Percentiles rank a stretch among this genome's conserved stretches.
Conservation (phyloP, 495 filamentous ascomycete genomes). For the Aspergillus coremiiformis region DNA sequence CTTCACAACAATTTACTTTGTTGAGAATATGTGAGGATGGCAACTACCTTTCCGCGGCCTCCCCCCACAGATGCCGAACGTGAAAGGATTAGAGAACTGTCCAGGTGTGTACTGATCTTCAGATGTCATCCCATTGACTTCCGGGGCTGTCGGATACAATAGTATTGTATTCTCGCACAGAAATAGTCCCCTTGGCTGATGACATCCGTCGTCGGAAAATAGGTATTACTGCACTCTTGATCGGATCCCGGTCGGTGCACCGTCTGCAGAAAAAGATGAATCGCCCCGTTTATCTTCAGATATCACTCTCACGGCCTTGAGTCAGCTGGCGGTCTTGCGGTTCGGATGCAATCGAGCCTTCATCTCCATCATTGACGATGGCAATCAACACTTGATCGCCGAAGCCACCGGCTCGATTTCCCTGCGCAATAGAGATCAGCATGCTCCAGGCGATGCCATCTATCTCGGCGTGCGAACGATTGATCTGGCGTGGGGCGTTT, state of each 20-base stretch:
- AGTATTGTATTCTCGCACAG: too few relatives aligned
- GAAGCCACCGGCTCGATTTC: conserved; percentile 51
- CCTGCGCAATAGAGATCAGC: conserved; percentile 27
- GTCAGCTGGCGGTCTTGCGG: conserved; percentile 51
- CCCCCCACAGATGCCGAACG: neutral
- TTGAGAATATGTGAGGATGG: neutral
- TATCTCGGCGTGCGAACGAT: conserved; percentile 32
- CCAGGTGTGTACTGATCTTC: neutral
- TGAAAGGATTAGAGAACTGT: neutral
- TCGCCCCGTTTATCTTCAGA: conserved; percentile 37
- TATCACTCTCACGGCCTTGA: conserved; percentile 50
- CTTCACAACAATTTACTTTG: neutral
- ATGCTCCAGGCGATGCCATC: conserved; percentile 32
- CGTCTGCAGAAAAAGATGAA: conserved; percentile 13
- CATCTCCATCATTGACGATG: conserved; percentile 48
- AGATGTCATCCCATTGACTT: neutral
- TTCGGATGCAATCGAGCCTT: conserved; percentile 44
- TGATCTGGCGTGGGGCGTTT: conserved; percentile 13
- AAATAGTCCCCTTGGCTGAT: too few relatives aligned
- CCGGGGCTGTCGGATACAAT: too few relatives aligned
- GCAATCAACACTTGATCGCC: conserved; percentile 49
- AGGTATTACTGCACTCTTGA: conserved; percentile 30
- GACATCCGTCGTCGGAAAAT: neutral
- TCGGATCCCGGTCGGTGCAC: too few relatives aligned
- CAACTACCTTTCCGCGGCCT: neutral